These are phyloP conservation scores for Coemansia aciculifera DNA, from an alignment of 192 early-diverging fungal species.

Conservation along the genomic window DNA sequence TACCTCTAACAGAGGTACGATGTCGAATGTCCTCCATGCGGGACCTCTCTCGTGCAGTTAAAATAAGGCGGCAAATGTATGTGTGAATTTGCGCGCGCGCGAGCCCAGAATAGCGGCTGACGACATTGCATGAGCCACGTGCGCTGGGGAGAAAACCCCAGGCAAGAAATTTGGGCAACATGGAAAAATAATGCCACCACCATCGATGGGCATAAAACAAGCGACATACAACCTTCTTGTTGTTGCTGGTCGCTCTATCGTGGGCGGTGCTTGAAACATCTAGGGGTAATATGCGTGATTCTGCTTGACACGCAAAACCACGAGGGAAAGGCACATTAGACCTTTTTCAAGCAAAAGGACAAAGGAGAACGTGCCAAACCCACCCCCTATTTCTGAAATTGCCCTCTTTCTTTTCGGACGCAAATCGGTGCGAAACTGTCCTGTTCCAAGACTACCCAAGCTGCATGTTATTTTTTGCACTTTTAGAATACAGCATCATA, in stretches of 20 bases:
- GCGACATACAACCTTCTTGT: not conserved
- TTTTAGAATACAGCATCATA: not conserved
- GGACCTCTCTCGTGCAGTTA: not conserved
- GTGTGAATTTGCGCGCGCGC: not conserved
- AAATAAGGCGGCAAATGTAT: not conserved
- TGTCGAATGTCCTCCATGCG: not conserved
- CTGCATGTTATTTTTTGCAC: not conserved
- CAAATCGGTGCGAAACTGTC: not conserved
- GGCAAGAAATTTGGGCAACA: not conserved
- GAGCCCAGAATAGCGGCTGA: not conserved
- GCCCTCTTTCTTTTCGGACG: not conserved
- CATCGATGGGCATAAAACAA: not conserved
- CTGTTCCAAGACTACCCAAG: not conserved
- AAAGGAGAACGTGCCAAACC: not conserved
- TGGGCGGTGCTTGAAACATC: not conserved
- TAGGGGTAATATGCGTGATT: not conserved
- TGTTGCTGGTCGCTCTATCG: not conserved
- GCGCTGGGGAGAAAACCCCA: not conserved
- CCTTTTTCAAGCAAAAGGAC: not conserved
- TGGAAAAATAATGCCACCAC: not conserved
- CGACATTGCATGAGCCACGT: slow-evolving; percentile 3
- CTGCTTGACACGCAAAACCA: not conserved
- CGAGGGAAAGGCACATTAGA: not conserved
- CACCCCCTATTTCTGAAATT: not conserved
- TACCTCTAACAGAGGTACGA: not conserved